Conservation (phyloP, 768 basidiomycete genomes). For the Lactifluus piperatus region DNA sequence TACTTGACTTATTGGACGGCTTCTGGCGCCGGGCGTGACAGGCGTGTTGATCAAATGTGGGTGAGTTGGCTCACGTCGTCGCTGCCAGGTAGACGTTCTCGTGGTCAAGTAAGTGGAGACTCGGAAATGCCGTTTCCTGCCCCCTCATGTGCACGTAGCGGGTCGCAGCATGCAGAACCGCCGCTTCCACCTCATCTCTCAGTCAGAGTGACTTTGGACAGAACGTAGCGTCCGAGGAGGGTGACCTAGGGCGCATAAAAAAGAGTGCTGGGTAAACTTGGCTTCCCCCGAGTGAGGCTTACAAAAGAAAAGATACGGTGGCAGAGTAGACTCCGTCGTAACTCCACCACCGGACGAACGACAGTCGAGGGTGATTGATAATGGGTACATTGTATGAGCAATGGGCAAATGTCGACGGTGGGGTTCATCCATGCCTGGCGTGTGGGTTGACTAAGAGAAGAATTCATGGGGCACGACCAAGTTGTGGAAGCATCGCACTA, state of each 20-base stretch:
- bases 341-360: neutral
- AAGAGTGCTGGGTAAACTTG: neutral
- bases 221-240: neutral
- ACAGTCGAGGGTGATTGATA: neutral
- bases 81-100: neutral
- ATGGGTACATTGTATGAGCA: neutral
- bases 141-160: neutral
- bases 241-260: neutral
- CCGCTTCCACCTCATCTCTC: neutral
- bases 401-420: neutral
- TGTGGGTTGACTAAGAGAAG: neutral
- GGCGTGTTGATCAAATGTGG: neutral
- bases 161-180: neutral
- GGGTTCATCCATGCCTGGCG: neutral
- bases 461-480: neutral
- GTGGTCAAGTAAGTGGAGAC: neutral
- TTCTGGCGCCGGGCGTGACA: neutral
- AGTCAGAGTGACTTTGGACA: neutral
- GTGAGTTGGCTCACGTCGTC: neutral
- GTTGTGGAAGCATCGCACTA: too few species aligned
- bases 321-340: neutral
- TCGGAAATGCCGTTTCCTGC: neutral
- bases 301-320: neutral
- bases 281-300: neutral
- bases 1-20: neutral